phyloP scores from a whole-genome alignment of 2,329 filamentous ascomycete genomes.

The Diplodia scrobiculata region DNA sequence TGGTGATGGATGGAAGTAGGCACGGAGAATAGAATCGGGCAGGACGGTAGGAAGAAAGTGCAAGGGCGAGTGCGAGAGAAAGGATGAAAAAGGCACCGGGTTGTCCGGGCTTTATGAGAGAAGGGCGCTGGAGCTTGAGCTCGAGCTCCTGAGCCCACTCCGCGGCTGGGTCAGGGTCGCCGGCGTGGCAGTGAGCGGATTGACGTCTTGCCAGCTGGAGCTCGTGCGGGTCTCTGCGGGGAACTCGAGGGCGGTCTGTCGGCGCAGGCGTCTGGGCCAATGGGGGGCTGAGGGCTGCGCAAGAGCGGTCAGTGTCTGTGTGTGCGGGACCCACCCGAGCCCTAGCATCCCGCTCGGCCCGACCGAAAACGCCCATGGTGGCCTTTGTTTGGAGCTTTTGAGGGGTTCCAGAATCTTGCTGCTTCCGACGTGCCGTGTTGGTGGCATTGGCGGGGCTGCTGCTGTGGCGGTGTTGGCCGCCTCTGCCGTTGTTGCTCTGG shows the following conservation, averaged over 20 bases:
- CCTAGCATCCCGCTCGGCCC: slow-evolving; percentile 22
- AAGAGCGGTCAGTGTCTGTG: slow-evolving; percentile 16
- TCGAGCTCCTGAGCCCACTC: background rate
- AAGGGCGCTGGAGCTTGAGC: slow-evolving; percentile 10
- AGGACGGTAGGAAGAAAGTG: background rate
- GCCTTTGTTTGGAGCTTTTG: background rate
- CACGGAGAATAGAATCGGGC: background rate
- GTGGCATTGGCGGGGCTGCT: background rate
- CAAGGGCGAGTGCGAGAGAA: background rate
- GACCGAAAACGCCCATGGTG: slow-evolving; percentile 17
- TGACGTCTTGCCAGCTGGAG: slow-evolving; percentile 24
- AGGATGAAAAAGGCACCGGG: background rate
- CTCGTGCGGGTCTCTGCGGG: slow-evolving; percentile 18
- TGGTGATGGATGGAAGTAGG: background rate
- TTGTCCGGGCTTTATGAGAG: background rate
- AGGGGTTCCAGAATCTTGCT: slow-evolving; percentile 16
- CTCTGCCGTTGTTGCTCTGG: background rate
- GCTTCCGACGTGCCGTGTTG: slow-evolving; percentile 6
- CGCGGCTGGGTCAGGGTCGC: background rate
- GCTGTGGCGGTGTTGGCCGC: slow-evolving; percentile 16
- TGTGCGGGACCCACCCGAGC: slow-evolving; percentile 7
- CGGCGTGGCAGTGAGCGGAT: slow-evolving; percentile 18
- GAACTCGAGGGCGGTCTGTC: slow-evolving; percentile 13
- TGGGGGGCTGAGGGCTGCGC: background rate
- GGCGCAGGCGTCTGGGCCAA: background rate